Conservation (phyloP, 2,329 filamentous ascomycete species). For the Cladosporium cucumerinum region DNA sequence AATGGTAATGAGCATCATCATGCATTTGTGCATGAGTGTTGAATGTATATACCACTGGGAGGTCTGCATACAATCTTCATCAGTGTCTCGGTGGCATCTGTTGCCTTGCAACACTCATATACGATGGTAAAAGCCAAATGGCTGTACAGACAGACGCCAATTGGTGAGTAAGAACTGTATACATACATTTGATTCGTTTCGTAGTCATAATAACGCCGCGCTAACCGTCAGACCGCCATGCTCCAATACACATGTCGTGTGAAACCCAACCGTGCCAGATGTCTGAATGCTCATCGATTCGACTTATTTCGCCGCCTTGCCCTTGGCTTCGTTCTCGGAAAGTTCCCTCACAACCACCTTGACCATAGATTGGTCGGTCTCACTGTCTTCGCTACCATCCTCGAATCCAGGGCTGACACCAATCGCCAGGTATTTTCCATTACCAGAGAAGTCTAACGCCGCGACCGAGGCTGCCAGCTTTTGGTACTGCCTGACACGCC, state of each 20-base stretch:
- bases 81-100: background rate
- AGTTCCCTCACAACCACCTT: constrained; percentile 80
- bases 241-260: background rate
- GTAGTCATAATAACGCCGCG: constrained; percentile 10
- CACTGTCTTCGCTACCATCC: constrained; percentile 77
- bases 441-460: constrained; percentile 69
- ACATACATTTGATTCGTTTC: constrained; percentile 3
- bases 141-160: background rate
- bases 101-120: background rate
- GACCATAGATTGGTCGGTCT: constrained; percentile 64
- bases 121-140: background rate
- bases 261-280: background rate
- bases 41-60: background rate
- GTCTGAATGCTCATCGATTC: background rate
- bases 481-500: constrained; percentile 84
- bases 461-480: constrained; percentile 77
- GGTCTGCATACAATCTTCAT: background rate
- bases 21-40: background rate
- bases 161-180: background rate
- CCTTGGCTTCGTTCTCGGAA: constrained; percentile 81
- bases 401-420: constrained; percentile 85
- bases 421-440: constrained; percentile 75
- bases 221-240: constrained; percentile 9
- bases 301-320: constrained; percentile 66
- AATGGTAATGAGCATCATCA: background rate